phyloP scores from a whole-genome alignment of 805 yeast species.

The Huiozyma sinensis region DNA sequence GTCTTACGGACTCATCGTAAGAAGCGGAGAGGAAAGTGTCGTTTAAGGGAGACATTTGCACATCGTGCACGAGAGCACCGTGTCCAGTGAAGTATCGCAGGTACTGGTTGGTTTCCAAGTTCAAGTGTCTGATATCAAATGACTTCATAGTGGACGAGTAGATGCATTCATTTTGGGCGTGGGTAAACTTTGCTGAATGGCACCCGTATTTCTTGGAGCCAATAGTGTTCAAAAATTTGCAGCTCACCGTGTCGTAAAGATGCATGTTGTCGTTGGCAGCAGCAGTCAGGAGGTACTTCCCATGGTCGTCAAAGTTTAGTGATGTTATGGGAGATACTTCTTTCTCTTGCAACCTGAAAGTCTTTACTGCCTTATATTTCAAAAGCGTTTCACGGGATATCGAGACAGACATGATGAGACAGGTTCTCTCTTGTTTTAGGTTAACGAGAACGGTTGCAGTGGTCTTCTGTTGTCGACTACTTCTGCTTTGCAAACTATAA shows the following conservation, averaged over 20 bases:
- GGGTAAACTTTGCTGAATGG: slow-evolving; percentile 76
- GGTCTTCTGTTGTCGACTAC: no score
- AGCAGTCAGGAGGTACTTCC: slow-evolving; percentile 62
- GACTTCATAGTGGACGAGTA: slow-evolving; percentile 79
- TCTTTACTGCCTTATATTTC: slow-evolving; percentile 35
- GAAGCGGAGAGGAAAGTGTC: slow-evolving; percentile 60
- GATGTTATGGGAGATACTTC: slow-evolving; percentile 51
- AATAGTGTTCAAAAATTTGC: slow-evolving; percentile 56
- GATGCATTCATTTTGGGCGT: slow-evolving; percentile 56
- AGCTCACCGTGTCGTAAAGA: slow-evolving; percentile 65
- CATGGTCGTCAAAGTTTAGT: slow-evolving; percentile 73
- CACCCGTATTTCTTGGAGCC: slow-evolving; percentile 89
- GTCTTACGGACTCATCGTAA: slow-evolving; percentile 64
- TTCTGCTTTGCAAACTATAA: no score
- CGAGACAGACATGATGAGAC: slow-evolving; percentile 9
- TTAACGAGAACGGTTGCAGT: no score
- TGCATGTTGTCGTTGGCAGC: slow-evolving; percentile 79
- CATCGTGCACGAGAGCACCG: slow-evolving; percentile 56
- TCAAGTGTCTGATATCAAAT: slow-evolving; percentile 63
- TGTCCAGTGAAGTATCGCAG: slow-evolving; percentile 85
- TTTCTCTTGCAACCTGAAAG: slow-evolving; percentile 38
- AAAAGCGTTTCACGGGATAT: slow-evolving; percentile 21
- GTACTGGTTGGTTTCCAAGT: slow-evolving; percentile 67
- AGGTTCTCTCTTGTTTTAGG: no score
- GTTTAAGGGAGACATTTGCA: slow-evolving; percentile 63